Conservation (phyloP, 2,329 filamentous ascomycete genomes). For the Daldinia sp. region DNA sequence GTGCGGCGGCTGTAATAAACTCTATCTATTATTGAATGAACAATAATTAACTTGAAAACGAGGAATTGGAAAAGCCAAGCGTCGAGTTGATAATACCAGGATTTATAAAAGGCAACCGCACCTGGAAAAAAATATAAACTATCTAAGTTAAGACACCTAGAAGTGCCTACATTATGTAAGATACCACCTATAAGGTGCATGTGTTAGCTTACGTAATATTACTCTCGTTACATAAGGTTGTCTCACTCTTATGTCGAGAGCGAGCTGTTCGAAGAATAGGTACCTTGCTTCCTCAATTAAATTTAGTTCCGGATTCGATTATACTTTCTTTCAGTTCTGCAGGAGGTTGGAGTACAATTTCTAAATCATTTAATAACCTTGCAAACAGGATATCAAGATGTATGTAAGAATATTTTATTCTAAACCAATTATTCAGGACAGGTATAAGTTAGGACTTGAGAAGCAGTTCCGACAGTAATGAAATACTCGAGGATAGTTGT, state of each 20-base stretch:
- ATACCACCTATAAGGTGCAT: too few relatives aligned
- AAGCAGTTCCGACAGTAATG: not conserved
- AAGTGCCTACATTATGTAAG: not conserved
- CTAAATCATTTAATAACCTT: too few relatives aligned
- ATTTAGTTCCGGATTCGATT: too few relatives aligned
- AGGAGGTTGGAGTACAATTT: too few relatives aligned
- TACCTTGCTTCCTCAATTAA: not conserved
- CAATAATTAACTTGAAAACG: not conserved
- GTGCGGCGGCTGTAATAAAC: conserved; percentile 22
- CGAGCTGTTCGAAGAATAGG: not conserved
- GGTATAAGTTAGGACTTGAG: not conserved
- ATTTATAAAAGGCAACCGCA: too few relatives aligned
- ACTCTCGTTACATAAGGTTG: not conserved
- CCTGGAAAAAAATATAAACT: not conserved
- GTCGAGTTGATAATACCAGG: too few relatives aligned
- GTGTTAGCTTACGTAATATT: not conserved
- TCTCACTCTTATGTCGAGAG: too few relatives aligned
- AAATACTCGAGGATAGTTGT: not conserved
- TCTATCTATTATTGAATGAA: conserved; percentile 13
- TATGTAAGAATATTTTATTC: too few relatives aligned
- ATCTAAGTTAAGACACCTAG: not conserved
- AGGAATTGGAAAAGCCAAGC: too few relatives aligned
- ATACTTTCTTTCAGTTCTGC: too few relatives aligned
- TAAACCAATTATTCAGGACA: too few relatives aligned
- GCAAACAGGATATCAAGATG: too few relatives aligned